phyloP scores from a whole-genome alignment of 495 filamentous ascomycete genomes.

The Talaromyces stipitatus region DNA sequence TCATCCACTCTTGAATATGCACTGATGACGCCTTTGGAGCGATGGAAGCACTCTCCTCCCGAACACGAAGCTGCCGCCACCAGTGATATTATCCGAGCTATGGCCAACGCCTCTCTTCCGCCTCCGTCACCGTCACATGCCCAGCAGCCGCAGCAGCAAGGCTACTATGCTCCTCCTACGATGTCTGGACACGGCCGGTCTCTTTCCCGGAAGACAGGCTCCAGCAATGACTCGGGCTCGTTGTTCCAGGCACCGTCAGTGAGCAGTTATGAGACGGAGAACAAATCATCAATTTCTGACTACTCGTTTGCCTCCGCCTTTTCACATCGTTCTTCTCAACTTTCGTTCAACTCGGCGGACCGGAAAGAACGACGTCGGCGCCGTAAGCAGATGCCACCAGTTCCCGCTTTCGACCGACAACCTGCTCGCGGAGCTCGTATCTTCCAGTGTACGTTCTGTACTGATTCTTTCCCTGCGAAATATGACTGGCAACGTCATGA shows the following conservation, averaged over 20 bases:
- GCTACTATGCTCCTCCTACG: neutral
- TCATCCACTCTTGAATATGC: slow-evolving; percentile 4
- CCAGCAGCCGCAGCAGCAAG: slow-evolving; percentile 18
- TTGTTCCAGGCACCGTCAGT: slow-evolving; percentile 61
- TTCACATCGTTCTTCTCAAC: slow-evolving; percentile 56
- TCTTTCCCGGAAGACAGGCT: slow-evolving; percentile 47
- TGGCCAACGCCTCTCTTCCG: slow-evolving; percentile 51
- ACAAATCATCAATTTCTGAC: slow-evolving; percentile 52
- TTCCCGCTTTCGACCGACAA: slow-evolving; percentile 34
- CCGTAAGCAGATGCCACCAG: slow-evolving; percentile 44
- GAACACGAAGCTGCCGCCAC: slow-evolving; percentile 81
- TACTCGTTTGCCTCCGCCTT: slow-evolving; percentile 67
- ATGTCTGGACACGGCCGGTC: slow-evolving; percentile 31
- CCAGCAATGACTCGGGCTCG: slow-evolving; percentile 61
- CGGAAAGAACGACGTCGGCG: slow-evolving; percentile 66
- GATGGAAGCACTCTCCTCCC: slow-evolving; percentile 80
- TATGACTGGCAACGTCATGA: slow-evolving; percentile 91
- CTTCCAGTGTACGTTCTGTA: slow-evolving; percentile 91
- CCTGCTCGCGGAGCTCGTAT: slow-evolving; percentile 37
- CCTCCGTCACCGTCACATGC: slow-evolving; percentile 25
- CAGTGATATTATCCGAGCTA: slow-evolving; percentile 68
- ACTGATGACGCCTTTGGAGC: slow-evolving; percentile 71
- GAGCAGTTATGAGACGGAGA: slow-evolving; percentile 60
- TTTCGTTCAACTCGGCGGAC: slow-evolving; percentile 61
- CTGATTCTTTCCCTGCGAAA: slow-evolving; percentile 78